Percentiles rank a stretch among this genome's conserved stretches.
These are phyloP conservation scores for Leptosphaerulina australis DNA, from an alignment of 2,329 filamentous ascomycete species.

Conservation along the genomic window DNA sequence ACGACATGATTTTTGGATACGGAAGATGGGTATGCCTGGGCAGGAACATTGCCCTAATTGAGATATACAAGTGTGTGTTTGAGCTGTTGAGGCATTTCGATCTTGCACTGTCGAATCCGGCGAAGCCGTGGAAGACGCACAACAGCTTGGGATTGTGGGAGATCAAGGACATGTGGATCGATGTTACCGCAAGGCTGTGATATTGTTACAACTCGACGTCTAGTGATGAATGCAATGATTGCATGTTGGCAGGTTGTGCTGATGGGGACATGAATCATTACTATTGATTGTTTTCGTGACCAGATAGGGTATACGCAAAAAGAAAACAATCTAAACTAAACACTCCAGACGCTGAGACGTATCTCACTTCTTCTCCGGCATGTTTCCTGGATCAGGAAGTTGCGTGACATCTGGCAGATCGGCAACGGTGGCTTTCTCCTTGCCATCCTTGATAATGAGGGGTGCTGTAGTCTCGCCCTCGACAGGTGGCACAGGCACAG, in stretches of 20 bases:
- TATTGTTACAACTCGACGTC: too few relatives aligned
- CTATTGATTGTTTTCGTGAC: constrained; percentile 1
- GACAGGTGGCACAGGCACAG: background rate
- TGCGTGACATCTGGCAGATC: constrained; percentile 47
- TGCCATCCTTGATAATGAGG: constrained; percentile 38
- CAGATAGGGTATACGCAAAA: constrained; percentile 19
- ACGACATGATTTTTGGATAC: constrained; percentile 48
- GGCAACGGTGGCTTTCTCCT: constrained; percentile 32
- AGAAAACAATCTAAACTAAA: constrained; percentile 30
- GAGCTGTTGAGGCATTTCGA: constrained; percentile 49
- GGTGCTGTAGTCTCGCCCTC: constrained; percentile 30
- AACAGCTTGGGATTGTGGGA: constrained; percentile 39
- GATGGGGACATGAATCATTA: background rate
- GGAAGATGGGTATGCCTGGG: constrained; percentile 47
- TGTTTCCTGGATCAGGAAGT: constrained; percentile 42
- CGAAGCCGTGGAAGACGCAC: constrained; percentile 38
- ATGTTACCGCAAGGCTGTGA: constrained; percentile 31
- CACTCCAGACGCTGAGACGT: background rate
- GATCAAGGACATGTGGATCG: constrained; percentile 42
- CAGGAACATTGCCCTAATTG: constrained; percentile 41
- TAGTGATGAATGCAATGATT: too few relatives aligned
- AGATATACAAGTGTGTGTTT: constrained; percentile 51
- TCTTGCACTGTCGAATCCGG: constrained; percentile 38
- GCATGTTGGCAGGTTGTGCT: background rate
- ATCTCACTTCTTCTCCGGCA: constrained; percentile 18